Conservation (phyloP, 176 grass and related monocot genomes). For the Pontederia crassipes region DNA sequence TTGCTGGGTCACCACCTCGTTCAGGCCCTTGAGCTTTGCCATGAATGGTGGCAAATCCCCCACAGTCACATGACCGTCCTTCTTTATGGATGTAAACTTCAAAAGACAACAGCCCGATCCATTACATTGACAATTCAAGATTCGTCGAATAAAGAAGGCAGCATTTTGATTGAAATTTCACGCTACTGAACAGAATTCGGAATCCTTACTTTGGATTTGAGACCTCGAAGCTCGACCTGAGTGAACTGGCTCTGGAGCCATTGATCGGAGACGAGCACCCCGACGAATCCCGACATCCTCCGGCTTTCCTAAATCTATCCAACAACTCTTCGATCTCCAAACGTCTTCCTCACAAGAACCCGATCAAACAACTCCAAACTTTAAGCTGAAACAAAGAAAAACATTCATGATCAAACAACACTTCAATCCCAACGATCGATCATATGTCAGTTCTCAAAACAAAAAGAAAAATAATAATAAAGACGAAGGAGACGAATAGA, state of each 20-base stretch:
- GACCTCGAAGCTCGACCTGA: constrained; percentile 91
- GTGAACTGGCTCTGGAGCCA: constrained; percentile 96
- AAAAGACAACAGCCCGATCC: background rate
- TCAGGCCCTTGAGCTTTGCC: constrained; percentile 73
- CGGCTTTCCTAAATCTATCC: too few species aligned
- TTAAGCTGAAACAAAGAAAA: too few species aligned
- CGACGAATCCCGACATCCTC: constrained; percentile 65
- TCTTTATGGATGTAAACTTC: constrained; percentile 57
- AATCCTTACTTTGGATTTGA: constrained; percentile 72
- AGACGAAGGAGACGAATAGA: too few species aligned
- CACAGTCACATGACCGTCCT: constrained; percentile 54
- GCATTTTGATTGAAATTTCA: background rate
- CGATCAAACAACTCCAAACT: too few species aligned
- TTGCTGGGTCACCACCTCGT: constrained; percentile 47
- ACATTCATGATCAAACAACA: too few species aligned
- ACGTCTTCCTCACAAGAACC: too few species aligned
- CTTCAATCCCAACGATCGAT: too few species aligned
- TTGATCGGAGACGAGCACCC: constrained; percentile 86
- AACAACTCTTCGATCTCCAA: too few species aligned
- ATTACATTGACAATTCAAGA: background rate
- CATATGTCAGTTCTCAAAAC: too few species aligned
- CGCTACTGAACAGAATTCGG: background rate
- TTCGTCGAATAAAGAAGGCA: background rate
- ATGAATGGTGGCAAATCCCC: constrained; percentile 63
- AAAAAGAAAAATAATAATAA: too few species aligned